Percentiles rank a stretch among this genome's conserved stretches.
These are phyloP conservation scores for Ophiostoma sp. DNA, from an alignment of 2,329 filamentous ascomycete species.

Conservation along the genomic window DNA sequence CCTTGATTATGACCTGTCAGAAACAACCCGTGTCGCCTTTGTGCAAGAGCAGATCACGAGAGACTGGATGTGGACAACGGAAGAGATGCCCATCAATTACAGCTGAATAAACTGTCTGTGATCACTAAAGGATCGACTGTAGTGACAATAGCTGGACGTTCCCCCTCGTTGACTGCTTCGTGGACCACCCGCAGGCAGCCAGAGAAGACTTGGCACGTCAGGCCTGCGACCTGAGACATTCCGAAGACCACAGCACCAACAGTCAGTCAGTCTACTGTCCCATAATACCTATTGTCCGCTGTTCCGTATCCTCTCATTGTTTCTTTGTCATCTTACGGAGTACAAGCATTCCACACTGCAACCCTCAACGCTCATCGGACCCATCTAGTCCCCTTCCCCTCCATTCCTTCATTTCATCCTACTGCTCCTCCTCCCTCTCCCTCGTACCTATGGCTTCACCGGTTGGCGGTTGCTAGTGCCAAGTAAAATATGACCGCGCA, in stretches of 20 bases:
- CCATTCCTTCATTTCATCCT: neutral
- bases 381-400: neutral
- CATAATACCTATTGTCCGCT: neutral
- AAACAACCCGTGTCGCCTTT: neutral
- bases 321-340: neutral
- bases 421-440: neutral
- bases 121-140: neutral
- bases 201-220: no score
- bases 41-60: neutral
- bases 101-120: neutral
- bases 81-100: neutral
- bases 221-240: no score
- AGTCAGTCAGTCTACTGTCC: neutral
- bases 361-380: neutral
- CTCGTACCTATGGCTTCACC: neutral
- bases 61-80: neutral
- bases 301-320: neutral
- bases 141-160: neutral
- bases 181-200: no score
- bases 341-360: neutral
- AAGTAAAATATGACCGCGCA: neutral
- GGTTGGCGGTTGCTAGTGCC: slow-evolving; percentile 12
- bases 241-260: no score
- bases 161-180: neutral
- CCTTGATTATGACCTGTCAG: neutral